phyloP scores from a whole-genome alignment of 371 early-diverging fungal genomes.

The Syncephalastrum sp. region DNA sequence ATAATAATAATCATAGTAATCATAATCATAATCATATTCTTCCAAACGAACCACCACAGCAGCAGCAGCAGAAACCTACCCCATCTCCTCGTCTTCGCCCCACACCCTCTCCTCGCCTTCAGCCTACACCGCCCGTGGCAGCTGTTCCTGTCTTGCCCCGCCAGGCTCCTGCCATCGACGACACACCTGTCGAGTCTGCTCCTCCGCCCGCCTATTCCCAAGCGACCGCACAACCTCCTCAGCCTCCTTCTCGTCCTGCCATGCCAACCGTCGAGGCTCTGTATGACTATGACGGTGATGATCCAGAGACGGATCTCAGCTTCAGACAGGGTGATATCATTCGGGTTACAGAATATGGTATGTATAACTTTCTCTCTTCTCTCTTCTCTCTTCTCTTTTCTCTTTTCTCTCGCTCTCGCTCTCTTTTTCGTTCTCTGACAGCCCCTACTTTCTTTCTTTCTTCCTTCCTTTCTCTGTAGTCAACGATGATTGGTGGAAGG shows the following conservation, averaged over 20 bases:
- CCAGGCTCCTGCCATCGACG: neutral
- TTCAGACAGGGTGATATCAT: conserved; percentile 53
- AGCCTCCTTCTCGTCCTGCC: conserved; percentile 25
- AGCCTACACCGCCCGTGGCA: conserved; percentile 3
- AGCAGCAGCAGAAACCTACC: conserved; percentile 7
- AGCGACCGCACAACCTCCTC: conserved; percentile 5
- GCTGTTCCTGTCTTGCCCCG: conserved; percentile 9
- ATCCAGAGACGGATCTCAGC: conserved; percentile 44
- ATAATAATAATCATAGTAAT: no score
- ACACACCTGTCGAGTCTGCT: conserved; percentile 6
- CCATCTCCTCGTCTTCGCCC: conserved; percentile 11
- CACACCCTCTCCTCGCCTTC: conserved; percentile 12
- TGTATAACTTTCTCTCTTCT: neutral
- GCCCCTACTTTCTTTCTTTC: neutral
- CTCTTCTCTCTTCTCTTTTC: neutral
- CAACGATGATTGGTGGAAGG: conserved; percentile 55
- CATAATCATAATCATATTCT: no score
- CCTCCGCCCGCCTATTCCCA: conserved; percentile 15
- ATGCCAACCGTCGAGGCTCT: conserved; percentile 34
- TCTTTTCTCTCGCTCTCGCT: neutral
- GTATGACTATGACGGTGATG: conserved; percentile 49
- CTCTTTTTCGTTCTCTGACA: conserved; percentile 2
- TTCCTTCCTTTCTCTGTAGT: conserved; percentile 19
- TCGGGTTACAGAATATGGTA: conserved; percentile 53
- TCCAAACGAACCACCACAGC: neutral